These are phyloP conservation scores for Ceratopteris richardii DNA, from an alignment of 75 land plant species.

Conservation along the genomic window DNA sequence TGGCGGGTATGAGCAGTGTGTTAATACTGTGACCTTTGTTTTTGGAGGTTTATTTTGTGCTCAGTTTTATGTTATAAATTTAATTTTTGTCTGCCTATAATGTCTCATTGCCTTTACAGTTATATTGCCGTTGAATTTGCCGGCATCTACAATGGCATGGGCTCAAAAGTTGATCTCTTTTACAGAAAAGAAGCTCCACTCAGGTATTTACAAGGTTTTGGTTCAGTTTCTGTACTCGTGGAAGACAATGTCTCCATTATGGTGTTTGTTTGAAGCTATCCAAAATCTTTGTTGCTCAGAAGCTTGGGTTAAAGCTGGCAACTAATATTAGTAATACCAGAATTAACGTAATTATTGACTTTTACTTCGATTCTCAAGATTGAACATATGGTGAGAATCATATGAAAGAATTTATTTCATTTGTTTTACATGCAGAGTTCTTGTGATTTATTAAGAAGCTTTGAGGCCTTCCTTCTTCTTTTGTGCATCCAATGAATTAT, in stretches of 20 bases:
- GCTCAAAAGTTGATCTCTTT: conserved; percentile 62
- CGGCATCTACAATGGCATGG: conserved; percentile 89
- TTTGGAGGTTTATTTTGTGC: background rate
- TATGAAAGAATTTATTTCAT: too few species aligned
- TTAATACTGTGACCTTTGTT: background rate
- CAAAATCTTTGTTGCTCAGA: too few species aligned
- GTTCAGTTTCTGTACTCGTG: too few species aligned
- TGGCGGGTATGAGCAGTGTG: conserved; percentile 51
- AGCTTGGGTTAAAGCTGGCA: too few species aligned
- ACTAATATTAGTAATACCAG: too few species aligned
- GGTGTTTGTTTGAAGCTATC: background rate
- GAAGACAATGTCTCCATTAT: background rate
- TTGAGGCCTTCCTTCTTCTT: too few species aligned
- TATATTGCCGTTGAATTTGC: conserved; percentile 98
- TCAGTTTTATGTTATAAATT: background rate
- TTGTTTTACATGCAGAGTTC: too few species aligned
- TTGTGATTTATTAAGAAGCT: too few species aligned
- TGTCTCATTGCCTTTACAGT: conserved; percentile 18
- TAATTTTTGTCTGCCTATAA: background rate
- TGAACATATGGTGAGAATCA: too few species aligned
- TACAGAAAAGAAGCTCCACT: conserved; percentile 79
- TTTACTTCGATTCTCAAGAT: too few species aligned
- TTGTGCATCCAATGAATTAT: too few species aligned
- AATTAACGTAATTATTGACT: too few species aligned
- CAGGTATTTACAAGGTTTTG: conserved; percentile 29